Evolutionary conservation across 1,284 basidiomycete species (phyloP).

Genomic region (Irpex sp.): DNA sequence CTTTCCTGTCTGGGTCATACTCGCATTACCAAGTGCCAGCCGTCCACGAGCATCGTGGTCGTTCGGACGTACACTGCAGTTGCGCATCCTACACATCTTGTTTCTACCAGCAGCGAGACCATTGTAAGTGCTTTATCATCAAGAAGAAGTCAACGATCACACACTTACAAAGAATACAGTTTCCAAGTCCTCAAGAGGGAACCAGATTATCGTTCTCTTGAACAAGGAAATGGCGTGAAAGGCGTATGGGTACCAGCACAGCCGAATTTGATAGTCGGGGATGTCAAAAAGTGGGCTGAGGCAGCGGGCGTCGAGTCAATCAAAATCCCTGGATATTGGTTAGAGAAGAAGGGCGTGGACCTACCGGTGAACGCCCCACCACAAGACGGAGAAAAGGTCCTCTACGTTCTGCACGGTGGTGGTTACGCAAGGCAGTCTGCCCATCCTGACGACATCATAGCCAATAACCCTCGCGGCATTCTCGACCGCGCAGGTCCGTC

Average conservation of each 20-base stretch:
- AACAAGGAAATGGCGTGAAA: neutral
- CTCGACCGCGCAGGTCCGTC: constrained; percentile 11
- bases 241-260: constrained; percentile 44
- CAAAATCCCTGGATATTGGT: constrained; percentile 54
- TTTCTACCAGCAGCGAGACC: neutral
- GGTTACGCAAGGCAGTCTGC: constrained; percentile 33
- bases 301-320: constrained; percentile 34
- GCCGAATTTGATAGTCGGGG: constrained; percentile 38
- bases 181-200: neutral
- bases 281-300: constrained; percentile 38
- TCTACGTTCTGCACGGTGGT: constrained; percentile 50
- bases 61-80: neutral
- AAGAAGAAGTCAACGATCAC: neutral
- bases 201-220: constrained; percentile 2
- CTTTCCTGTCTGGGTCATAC: neutral
- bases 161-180: neutral
- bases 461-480: constrained; percentile 17
- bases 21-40: neutral
- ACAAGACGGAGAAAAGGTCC: constrained; percentile 42
- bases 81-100: neutral
- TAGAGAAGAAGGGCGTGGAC: constrained; percentile 34
- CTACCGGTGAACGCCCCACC: constrained; percentile 30
- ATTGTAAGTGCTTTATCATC: neutral
- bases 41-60: constrained; percentile 2
- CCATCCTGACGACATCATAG: constrained; percentile 21